Evolutionary conservation across 176 grass and related monocot species (phyloP).

Genomic region (barley (Hordeum vulgare)): DNA sequence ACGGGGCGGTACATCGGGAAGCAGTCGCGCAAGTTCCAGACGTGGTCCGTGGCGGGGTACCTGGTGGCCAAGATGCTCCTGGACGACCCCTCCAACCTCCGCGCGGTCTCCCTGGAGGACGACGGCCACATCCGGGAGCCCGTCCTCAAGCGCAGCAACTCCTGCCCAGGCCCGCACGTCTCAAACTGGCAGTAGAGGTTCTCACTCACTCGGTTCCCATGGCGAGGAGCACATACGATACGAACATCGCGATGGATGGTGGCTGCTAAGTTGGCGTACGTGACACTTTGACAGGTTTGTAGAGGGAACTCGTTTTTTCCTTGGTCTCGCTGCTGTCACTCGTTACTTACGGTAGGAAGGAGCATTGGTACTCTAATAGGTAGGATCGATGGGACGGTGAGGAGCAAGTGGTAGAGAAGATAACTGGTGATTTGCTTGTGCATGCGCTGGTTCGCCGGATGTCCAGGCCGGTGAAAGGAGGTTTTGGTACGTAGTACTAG

Average conservation of each 20-base stretch:
- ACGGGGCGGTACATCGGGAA: constrained; percentile 44
- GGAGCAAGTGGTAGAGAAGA: background rate
- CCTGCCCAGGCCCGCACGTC: background rate
- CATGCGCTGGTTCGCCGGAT: background rate
- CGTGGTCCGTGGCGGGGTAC: constrained; percentile 50
- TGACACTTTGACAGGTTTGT: background rate
- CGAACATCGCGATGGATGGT: background rate
- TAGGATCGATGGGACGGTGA: background rate
- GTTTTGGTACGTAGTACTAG: background rate
- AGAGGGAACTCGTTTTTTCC: background rate
- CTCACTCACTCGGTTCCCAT: background rate
- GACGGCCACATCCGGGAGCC: constrained; percentile 28
- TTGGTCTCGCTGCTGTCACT: background rate
- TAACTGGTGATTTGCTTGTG: background rate
- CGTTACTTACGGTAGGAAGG: background rate
- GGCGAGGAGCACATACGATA: background rate
- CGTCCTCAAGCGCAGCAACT: constrained; percentile 38
- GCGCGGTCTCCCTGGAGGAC: constrained; percentile 31
- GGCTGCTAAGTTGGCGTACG: background rate
- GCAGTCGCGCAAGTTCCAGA: constrained; percentile 59
- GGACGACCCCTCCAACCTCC: constrained; percentile 35
- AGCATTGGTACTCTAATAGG: background rate
- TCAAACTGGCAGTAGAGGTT: background rate
- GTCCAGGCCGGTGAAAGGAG: background rate
- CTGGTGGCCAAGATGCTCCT: constrained; percentile 47